phyloP scores from a whole-genome alignment of 2,329 filamentous ascomycete species.

The Trichoderma endophyticum region DNA sequence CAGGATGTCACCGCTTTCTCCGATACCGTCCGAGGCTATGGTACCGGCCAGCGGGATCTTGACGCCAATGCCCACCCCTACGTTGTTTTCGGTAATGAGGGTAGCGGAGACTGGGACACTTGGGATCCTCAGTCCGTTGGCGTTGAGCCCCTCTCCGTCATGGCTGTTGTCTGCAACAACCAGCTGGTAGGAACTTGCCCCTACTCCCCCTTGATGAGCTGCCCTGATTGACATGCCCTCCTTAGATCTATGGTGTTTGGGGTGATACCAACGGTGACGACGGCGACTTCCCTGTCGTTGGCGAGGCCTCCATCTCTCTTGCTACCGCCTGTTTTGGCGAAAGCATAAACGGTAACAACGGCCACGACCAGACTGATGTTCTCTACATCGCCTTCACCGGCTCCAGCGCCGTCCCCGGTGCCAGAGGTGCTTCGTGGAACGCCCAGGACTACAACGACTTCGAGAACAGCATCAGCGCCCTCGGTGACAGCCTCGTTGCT shows the following conservation, averaged over 20 bases:
- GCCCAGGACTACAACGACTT: constrained; percentile 49
- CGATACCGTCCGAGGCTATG: constrained; percentile 37
- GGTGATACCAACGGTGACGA: constrained; percentile 59
- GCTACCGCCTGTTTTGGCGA: constrained; percentile 56
- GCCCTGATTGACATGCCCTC: not conserved
- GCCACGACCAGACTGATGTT: constrained; percentile 56
- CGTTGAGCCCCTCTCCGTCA: constrained; percentile 50
- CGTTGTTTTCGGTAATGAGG: constrained; percentile 52
- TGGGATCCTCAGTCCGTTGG: constrained; percentile 43
- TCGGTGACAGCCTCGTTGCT: constrained; percentile 52
- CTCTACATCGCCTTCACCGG: constrained; percentile 61
- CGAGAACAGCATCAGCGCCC: constrained; percentile 47
- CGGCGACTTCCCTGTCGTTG: constrained; percentile 45
- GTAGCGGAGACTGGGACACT: constrained; percentile 30
- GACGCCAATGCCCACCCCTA: constrained; percentile 52
- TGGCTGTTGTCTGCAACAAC: constrained; percentile 52
- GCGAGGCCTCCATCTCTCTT: constrained; percentile 56
- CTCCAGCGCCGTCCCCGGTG: constrained; percentile 53
- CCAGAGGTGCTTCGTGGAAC: constrained; percentile 51
- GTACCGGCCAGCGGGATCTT: constrained; percentile 39
- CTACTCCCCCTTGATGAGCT: not conserved
- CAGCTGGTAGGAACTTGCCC: constrained; percentile 37
- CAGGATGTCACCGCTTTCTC: constrained; percentile 49
- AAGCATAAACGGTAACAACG: constrained; percentile 51
- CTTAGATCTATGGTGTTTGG: constrained; percentile 56